These are phyloP conservation scores for Amanita jacksonii DNA, from an alignment of 768 basidiomycete genomes.

Conservation along the genomic window DNA sequence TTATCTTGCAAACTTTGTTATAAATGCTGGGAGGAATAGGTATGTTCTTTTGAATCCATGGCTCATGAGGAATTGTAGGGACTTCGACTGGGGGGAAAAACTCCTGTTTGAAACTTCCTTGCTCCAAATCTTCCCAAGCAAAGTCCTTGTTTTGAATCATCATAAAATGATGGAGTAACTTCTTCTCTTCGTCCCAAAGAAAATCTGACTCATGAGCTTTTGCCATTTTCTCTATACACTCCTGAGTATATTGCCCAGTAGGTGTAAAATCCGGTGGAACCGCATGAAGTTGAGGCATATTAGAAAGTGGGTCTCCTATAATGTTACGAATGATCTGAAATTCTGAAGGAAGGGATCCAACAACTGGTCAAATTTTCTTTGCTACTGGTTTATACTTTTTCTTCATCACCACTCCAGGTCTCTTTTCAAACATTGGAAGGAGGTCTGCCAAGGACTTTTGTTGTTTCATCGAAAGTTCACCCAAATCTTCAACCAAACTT, in stretches of 20 bases:
- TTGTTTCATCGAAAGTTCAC: no score
- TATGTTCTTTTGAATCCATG: constrained; percentile 19
- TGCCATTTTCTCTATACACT: constrained; percentile 15
- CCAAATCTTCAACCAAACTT: no score
- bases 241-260: constrained; percentile 18
- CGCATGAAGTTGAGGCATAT: constrained; percentile 13
- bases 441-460: no score
- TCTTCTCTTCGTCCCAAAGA: constrained; percentile 13
- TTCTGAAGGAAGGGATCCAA: constrained; percentile 14
- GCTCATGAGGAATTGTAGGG: constrained; percentile 24
- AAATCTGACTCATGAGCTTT: constrained; percentile 13
- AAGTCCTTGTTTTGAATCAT: constrained; percentile 22
- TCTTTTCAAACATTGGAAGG: no score
- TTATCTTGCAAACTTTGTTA: constrained; percentile 21
- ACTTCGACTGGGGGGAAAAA: constrained; percentile 25
- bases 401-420: no score
- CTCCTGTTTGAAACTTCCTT: constrained; percentile 22
- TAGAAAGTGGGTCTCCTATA: constrained; percentile 17
- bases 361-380: constrained; percentile 17
- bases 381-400: constrained; percentile 24
- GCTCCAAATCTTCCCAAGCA: constrained; percentile 29
- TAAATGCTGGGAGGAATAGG: constrained; percentile 23
- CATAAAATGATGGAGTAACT: constrained; percentile 25
- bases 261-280: constrained; percentile 15
- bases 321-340: constrained; percentile 20